Base-by-base conservation (phyloP, 345 rosid species). In the Dovyalis caffra region DNA sequence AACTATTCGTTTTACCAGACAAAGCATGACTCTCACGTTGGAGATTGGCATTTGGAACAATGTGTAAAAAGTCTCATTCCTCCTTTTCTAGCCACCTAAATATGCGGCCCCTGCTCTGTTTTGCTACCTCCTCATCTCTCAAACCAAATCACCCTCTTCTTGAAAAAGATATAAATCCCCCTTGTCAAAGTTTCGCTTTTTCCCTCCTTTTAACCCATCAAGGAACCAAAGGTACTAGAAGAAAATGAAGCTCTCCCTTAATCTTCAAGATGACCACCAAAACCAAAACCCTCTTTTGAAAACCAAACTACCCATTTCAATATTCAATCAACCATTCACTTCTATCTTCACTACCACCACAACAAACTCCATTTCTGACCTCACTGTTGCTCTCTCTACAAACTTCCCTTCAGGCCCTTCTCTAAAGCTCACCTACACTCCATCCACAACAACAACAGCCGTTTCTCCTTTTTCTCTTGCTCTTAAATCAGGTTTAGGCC, bases 401-500 rank as follows among this genome's bases (percentile, higher is more conserved):
- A 79, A 72, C 78, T 85, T 88, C 81, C 73, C 80, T 47, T 84
- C 88, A 23, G 90, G 91, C 67, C 94, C 92, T 77, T 90, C 89
- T 47, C 78, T 88, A 47, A 85, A 78, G 67, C 60, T 88, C 71
- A 70, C 83, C 60, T 90, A 85, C 72, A 34, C 77, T 21, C 87
- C 74, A 34, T 43, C 79, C 43, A 25, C 85, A 35, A 33, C 64
- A 1, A 3, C 49, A 12, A 40, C 81, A 43, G 15, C 79, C 64
- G 61, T 78, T 11, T 49, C 74, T 64, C 92, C 89, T 58, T 77
- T 90, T 67, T 83, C 88, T 28, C 74, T 87, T 6, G 72, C 88
- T 62, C 84, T 90, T 35, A 90, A 83, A 73, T 90, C 92, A n/a
- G 94, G 94, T 1, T 81, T 87, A 43, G 91, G 91, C 75, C 78